phyloP scores from a whole-genome alignment of 2,329 filamentous ascomycete genomes.

The Diaporthe sp. region DNA sequence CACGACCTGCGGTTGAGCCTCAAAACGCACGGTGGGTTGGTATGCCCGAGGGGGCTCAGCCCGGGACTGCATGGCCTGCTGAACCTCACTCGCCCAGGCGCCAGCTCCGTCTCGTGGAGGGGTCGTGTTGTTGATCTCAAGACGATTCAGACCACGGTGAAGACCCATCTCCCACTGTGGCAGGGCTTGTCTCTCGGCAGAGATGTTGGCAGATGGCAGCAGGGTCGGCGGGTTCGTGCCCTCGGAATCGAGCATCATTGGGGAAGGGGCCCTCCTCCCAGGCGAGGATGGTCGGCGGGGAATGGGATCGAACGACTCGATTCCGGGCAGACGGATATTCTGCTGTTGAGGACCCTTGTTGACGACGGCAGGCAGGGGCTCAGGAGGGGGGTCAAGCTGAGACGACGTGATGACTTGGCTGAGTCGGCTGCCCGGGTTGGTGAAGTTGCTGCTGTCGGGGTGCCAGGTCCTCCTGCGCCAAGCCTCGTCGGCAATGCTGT shows the following conservation, averaged over 20 bases:
- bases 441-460: slow-evolving; percentile 77
- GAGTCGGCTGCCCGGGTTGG: slow-evolving; percentile 77
- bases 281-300: slow-evolving; percentile 74
- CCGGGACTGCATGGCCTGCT: slow-evolving; percentile 67
- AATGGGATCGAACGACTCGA: slow-evolving; percentile 89
- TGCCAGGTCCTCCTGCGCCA: slow-evolving; percentile 93
- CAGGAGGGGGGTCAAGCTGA: slow-evolving; percentile 68
- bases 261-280: slow-evolving; percentile 75
- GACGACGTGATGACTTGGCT: slow-evolving; percentile 81
- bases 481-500: slow-evolving; percentile 76
- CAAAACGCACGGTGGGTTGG: slow-evolving; percentile 66
- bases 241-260: slow-evolving; percentile 80
- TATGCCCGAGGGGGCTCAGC: slow-evolving; percentile 63
- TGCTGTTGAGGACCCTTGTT: slow-evolving; percentile 59
- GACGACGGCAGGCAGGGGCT: slow-evolving; percentile 61
- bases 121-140: slow-evolving; percentile 68
- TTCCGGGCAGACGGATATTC: slow-evolving; percentile 82
- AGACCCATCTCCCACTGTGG: slow-evolving; percentile 75
- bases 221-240: slow-evolving; percentile 52
- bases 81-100: slow-evolving; percentile 69
- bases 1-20: slow-evolving; percentile 57
- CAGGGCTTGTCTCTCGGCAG: slow-evolving; percentile 64
- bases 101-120: slow-evolving; percentile 65
- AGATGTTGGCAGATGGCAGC: slow-evolving; percentile 48
- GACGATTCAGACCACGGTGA: slow-evolving; percentile 73